phyloP scores from a whole-genome alignment of 2,329 filamentous ascomycete species.

The Nakataea oryzae region DNA sequence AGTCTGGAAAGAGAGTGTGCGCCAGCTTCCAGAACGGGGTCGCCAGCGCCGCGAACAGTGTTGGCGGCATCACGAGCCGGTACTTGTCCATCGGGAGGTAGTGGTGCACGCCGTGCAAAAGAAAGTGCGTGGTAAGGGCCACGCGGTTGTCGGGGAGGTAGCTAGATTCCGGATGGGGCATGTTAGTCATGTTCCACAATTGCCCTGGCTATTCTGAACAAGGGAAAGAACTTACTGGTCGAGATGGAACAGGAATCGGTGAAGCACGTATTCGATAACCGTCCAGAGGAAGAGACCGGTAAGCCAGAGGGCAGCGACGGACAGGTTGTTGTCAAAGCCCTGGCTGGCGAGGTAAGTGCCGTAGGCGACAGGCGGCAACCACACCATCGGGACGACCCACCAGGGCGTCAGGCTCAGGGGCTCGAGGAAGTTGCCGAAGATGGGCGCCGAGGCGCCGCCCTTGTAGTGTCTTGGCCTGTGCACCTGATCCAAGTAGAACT shows the following conservation, averaged over 20 bases:
- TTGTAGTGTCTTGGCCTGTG: conserved; percentile 94
- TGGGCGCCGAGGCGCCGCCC: conserved; percentile 79
- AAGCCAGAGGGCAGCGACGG: conserved; percentile 51
- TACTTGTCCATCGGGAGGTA: conserved; percentile 99
- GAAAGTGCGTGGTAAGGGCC: conserved; percentile 78
- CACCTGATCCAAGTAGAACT: conserved; percentile 95
- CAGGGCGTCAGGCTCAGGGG: conserved; percentile 91
- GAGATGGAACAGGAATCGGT: conserved; percentile 88
- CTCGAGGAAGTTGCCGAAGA: conserved; percentile 98
- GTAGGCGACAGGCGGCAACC: conserved; percentile 73
- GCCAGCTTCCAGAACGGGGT: conserved; percentile 88
- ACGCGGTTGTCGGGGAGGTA: conserved; percentile 85
- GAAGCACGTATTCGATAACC: conserved; percentile 77
- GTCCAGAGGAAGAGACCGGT: conserved; percentile 76
- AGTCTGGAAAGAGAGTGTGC: conserved; percentile 71
- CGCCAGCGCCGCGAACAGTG: conserved; percentile 74
- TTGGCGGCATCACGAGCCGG: conserved; percentile 91
- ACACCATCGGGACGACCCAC: conserved; percentile 78
- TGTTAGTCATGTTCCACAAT: not conserved
- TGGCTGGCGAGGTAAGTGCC: conserved; percentile 55
- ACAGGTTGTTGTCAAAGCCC: conserved; percentile 41
- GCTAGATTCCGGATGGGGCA: conserved; percentile 28
- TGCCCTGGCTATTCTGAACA: not conserved
- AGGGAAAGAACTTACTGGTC: conserved; percentile 58
- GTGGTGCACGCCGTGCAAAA: conserved; percentile 94